Evolutionary conservation across 192 early-diverging fungal genomes (phyloP).

Genomic region (Coemansia umbellata): DNA sequence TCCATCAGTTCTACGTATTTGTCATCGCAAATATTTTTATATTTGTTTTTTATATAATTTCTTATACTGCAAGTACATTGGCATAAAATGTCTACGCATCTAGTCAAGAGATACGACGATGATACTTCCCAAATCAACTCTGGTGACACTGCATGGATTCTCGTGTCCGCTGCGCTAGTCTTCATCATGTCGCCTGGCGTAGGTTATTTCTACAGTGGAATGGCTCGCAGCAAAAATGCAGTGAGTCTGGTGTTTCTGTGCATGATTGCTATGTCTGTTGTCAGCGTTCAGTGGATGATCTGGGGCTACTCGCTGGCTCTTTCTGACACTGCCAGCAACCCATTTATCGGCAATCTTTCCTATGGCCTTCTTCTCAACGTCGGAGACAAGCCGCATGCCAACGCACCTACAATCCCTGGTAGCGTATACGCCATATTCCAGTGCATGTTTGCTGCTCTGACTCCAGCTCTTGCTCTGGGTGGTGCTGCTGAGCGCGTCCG

Average conservation of each 20-base stretch:
- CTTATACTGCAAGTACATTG: neutral
- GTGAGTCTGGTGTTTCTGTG: slow-evolving; percentile 85
- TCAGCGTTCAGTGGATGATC: slow-evolving; percentile 86
- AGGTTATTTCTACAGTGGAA: slow-evolving; percentile 94
- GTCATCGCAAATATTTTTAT: too few relatives aligned
- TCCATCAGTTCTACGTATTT: too few relatives aligned
- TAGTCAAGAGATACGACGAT: slow-evolving; percentile 13
- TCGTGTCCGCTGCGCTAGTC: slow-evolving; percentile 71
- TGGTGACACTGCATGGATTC: slow-evolving; percentile 67
- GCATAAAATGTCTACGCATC: slow-evolving; percentile 4
- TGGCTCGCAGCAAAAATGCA: slow-evolving; percentile 89
- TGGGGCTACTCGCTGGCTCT: slow-evolving; percentile 89
- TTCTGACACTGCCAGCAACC: slow-evolving; percentile 61
- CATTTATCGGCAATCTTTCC: slow-evolving; percentile 78
- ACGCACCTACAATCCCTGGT: slow-evolving; percentile 64
- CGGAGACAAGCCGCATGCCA: slow-evolving; percentile 50
- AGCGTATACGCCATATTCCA: slow-evolving; percentile 80
- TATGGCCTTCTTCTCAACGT: slow-evolving; percentile 70
- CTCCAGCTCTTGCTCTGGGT: slow-evolving; percentile 86
- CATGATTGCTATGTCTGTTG: slow-evolving; percentile 77
- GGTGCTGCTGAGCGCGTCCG: slow-evolving; percentile 86
- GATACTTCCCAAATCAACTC: slow-evolving; percentile 36
- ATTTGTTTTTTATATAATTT: too few relatives aligned
- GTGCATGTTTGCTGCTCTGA: slow-evolving; percentile 90
- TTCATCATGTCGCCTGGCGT: slow-evolving; percentile 96